A percentile compares a stretch with the other conserved stretches of the same genome.
Evolutionary conservation across 2,329 filamentous ascomycete genomes (phyloP).

Genomic region (Exophiala dermatitidis): DNA sequence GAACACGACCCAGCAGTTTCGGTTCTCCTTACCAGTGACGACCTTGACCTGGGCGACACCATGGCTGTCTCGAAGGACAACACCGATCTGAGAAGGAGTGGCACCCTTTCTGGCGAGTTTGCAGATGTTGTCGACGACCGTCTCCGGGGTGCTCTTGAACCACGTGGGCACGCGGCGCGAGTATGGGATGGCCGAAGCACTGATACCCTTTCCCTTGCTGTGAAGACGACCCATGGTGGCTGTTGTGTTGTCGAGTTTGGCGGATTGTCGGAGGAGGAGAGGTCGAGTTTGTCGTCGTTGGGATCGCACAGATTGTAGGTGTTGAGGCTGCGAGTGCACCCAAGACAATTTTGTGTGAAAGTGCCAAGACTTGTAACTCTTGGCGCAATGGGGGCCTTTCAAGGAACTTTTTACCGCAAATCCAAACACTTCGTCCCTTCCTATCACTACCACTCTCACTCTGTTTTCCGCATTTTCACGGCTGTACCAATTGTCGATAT

Average conservation of each 20-base stretch:
- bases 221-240: conserved; percentile 86
- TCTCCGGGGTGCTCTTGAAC: conserved; percentile 98
- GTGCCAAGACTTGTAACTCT: conserved; percentile 1
- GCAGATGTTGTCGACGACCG: conserved; percentile 98
- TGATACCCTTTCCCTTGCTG: conserved; percentile 99
- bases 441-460: neutral
- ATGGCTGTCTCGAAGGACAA: conserved; percentile 95
- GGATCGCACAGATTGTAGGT: neutral
- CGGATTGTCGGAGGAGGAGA: conserved; percentile 1
- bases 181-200: conserved; percentile 91
- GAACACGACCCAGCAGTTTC: neutral
- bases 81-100: conserved; percentile 97
- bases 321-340: neutral
- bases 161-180: conserved; percentile 85
- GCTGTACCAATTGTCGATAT: too few relatives aligned
- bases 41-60: conserved; percentile 97
- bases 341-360: neutral
- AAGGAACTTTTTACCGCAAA: conserved; percentile 8
- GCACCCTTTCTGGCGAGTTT: conserved; percentile 99
- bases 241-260: conserved; percentile 22
- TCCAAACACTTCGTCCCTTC: neutral
- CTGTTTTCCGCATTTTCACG: too few relatives aligned
- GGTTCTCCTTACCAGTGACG: conserved; percentile 70
- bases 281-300: neutral
- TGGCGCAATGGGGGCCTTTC: neutral